Conservation (phyloP, 176 grass and related monocot genomes). For the Musa acuminata region DNA sequence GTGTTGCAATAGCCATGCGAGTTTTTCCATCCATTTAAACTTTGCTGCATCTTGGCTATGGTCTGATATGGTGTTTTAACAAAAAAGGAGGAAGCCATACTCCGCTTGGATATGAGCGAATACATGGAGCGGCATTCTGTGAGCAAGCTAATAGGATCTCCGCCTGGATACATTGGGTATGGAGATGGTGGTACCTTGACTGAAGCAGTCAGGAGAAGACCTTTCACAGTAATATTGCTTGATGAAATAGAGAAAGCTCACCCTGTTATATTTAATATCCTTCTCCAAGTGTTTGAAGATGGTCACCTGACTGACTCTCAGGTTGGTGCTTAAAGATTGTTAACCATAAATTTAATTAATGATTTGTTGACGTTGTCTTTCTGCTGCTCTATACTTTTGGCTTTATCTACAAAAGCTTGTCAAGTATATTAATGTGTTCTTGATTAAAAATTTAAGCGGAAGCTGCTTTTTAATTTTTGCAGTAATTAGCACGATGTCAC, state of each 20-base stretch:
- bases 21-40: too few species aligned
- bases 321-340: not conserved
- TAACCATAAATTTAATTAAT: not conserved
- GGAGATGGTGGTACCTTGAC: conserved; percentile 35
- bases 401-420: too few species aligned
- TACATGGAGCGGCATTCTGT: conserved; percentile 13
- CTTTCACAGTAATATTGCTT: conserved; percentile 35
- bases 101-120: conserved; percentile 43
- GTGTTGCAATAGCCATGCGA: too few species aligned
- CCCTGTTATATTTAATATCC: conserved; percentile 23
- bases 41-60: too few species aligned
- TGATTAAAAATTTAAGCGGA: too few species aligned
- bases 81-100: conserved; percentile 21
- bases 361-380: too few species aligned
- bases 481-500: too few species aligned
- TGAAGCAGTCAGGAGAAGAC: conserved; percentile 28
- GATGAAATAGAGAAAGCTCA: conserved; percentile 43
- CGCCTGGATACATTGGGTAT: conserved; percentile 30
- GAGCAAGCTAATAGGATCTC: conserved; percentile 29
- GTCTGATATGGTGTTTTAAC: not conserved
- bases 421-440: too few species aligned
- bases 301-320: conserved; percentile 29
- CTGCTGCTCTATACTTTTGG: too few species aligned
- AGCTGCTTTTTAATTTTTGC: too few species aligned
- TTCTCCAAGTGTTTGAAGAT: conserved; percentile 40